Evolutionary conservation across 345 rosid genomes (phyloP), one percentile per base, ranked within the genome.

Genomic region (Gossypium rotundifolium): DNA sequence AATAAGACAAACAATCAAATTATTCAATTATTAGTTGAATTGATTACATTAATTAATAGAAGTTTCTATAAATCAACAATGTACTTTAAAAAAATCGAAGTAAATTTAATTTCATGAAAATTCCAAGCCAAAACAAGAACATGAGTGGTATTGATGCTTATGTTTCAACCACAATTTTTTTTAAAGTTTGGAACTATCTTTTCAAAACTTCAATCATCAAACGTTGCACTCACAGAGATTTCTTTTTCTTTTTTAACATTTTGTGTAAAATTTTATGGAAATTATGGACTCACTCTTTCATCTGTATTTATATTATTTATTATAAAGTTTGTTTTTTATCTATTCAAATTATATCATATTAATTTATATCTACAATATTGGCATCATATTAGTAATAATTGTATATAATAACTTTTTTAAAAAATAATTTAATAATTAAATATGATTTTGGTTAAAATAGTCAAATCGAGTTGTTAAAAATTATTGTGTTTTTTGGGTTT

Each of bases 201-300:
- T 73, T 73, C 70, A 49, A 9, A 12, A 25, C 14, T 45, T 49
- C 60, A 60, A 55, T 55, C 68, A 46, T 17, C 44, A 60, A 60
- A 73, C 68, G 59, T 73, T 73, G 55, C 46, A 44, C 60, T 73
- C 55, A 44, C n/a, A 73, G 17, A 59, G 33, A 61, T 9, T 59
- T 59, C 6, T 16, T 9, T 59, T 57, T 8, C 53, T 48, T 14
- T 49, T 68, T 44, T 23, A 60, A 73, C 66, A 17, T 22, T 48
- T 61, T 61, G 44, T 27, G 29, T 25, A 38, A 49, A 23, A 60
- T 7, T 22, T 42, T 54, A 57, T 22, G 3, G 46, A 23, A 8
- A 42, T 42, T 42, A 22, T 61, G 66, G 51, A 40, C 25, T 29
- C 52, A 11, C 46, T 59, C 14, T 67, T 67, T 22, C 0, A 46